Evolutionary conservation across 2,329 filamentous ascomycete genomes (phyloP), one percentile per base, ranked within the genome.

Genomic region (Hypoxylon sp.): DNA sequence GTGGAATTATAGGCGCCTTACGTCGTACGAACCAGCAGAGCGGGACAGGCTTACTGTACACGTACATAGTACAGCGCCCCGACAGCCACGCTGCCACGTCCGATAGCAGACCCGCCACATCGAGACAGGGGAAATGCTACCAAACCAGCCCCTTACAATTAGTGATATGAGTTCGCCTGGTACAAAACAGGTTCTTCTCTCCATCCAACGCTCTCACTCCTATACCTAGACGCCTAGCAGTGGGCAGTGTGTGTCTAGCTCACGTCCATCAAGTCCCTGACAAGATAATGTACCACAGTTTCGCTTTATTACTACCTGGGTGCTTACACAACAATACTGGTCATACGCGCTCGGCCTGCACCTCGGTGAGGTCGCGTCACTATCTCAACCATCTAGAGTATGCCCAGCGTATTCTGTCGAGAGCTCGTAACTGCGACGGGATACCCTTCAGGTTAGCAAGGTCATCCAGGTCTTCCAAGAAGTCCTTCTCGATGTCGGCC

Each of bases 341-440:
- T 15, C 33, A n/a, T 11, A 29, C 18, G 40, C 40, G 20, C 27
- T 58, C 21, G 18, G 21, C 35, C 33, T 35, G 13, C 21, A 18
- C 38, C 31, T 26, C 33, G 23, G 13, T 46, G 17, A 29, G 20
- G 11, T 15, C 20, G 11, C 18, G 21, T 33, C 37, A 10, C 29
- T 62, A 72, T 55, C 70, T 75, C 48, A 91, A 71, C 89, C 90
- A 97, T 71, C 88, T 88, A 2, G 85, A 85, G 78, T 97, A 98
- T 3, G 90, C 89, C 94, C 95, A 98, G 62, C 91, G 83, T 66
- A 98, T 92, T 58, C 95, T 83, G 67, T 93, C 86, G 50, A 97
- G 78, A 38, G 94, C 90, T 72, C 86, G 88, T 58, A 88, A 82
- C 78, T 98, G 94, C 66, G 87, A 83, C 68, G 88, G 84, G 48